phyloP scores from a whole-genome alignment of 2,329 filamentous ascomycete genomes.

The Fusarium sp. region DNA sequence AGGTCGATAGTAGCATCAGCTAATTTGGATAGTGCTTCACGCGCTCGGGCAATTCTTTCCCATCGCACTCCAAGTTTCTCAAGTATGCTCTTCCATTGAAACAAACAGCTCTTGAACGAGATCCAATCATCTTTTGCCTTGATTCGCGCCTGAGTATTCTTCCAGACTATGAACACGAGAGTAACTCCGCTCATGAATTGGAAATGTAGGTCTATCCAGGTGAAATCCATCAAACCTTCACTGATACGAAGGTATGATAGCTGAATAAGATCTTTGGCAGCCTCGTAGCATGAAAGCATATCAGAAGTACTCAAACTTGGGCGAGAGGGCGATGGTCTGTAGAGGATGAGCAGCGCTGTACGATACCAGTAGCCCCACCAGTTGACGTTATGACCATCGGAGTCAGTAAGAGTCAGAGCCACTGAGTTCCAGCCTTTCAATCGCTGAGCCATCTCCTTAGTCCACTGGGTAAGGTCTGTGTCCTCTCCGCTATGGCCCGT shows the following conservation, averaged over 20 bases:
- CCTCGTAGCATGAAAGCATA: neutral
- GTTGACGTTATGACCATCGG: neutral
- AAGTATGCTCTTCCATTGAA: constrained; percentile 3
- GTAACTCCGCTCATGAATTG: constrained; percentile 20
- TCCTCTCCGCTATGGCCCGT: fast-evolving
- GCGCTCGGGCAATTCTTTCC: neutral
- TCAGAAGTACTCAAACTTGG: neutral
- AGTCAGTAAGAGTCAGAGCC: neutral
- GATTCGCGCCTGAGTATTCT: neutral
- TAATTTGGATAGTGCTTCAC: constrained; percentile 1
- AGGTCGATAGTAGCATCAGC: constrained; percentile 15
- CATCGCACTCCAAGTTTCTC: neutral
- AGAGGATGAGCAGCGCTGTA: constrained; percentile 5
- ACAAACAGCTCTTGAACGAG: neutral
- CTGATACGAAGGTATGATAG: constrained; percentile 5
- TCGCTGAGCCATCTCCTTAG: neutral
- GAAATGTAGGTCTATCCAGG: constrained; percentile 10
- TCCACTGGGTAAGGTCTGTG: neutral
- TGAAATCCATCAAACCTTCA: constrained; percentile 2
- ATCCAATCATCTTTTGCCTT: constrained; percentile 10
- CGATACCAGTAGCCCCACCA: constrained; percentile 21
- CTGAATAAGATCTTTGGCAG: constrained; percentile 7
- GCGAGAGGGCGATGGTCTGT: neutral
- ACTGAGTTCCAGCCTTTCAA: neutral
- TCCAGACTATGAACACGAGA: constrained; percentile 3